Conservation (phyloP, 1,139 yeast genomes). For the Eremothecium gossypii region DNA sequence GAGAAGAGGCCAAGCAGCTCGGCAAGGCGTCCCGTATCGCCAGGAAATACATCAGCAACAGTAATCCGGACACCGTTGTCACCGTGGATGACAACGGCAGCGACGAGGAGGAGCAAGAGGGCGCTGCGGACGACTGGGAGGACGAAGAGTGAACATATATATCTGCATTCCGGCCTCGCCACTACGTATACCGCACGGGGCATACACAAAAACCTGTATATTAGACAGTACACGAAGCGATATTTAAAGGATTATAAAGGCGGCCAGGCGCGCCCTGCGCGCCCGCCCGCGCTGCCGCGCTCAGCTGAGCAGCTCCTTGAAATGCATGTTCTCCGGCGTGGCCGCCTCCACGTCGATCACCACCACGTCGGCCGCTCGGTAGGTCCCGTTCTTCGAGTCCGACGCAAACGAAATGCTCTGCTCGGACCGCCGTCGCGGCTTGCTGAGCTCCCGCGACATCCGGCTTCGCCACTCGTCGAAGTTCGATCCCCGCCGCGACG, state of each 20-base stretch:
- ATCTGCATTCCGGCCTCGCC: too few species aligned
- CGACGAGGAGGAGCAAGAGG: conserved; percentile 39
- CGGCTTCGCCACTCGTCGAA: conserved; percentile 2
- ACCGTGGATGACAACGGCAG: conserved; percentile 56
- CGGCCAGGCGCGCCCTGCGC: neutral
- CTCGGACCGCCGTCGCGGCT: conserved; percentile 23
- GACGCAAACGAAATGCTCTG: conserved; percentile 21
- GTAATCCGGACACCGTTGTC: conserved; percentile 45
- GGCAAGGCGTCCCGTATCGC: conserved; percentile 68
- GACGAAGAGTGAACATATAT: too few species aligned
- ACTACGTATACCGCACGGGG: too few species aligned
- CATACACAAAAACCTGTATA: too few species aligned
- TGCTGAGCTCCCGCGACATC: conserved; percentile 10
- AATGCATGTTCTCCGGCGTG: conserved; percentile 18
- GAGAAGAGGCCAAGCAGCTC: conserved; percentile 42
- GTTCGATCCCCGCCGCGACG: neutral
- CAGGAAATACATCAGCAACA: conserved; percentile 48
- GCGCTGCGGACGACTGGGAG: conserved; percentile 8
- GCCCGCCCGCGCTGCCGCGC: too few species aligned
- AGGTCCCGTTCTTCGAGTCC: conserved; percentile 23
- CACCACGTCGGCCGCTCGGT: conserved; percentile 12
- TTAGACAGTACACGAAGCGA: too few species aligned
- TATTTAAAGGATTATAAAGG: conserved; percentile 1
- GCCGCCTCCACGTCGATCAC: conserved; percentile 18
- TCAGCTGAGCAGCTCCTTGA: conserved; percentile 13